Percentiles rank a stretch among this genome's conserved stretches.
Evolutionary conservation across 495 filamentous ascomycete species (phyloP).

Genomic region (Hypoxylon lenormandii): DNA sequence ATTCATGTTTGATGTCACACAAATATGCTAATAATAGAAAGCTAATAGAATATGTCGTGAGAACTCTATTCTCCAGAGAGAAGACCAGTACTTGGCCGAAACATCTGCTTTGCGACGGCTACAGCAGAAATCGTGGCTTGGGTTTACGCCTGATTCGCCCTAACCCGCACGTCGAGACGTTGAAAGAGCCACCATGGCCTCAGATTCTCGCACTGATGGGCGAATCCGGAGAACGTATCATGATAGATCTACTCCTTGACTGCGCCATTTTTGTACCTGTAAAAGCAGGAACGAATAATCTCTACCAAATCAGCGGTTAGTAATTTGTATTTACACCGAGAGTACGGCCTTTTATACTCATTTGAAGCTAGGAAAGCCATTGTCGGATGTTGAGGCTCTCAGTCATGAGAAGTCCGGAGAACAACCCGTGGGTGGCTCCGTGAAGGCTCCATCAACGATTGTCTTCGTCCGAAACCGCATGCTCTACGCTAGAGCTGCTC

Average conservation of each 20-base stretch:
- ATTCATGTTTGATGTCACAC: neutral
- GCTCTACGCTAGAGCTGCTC: slow-evolving; percentile 79
- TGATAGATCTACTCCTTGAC: slow-evolving; percentile 81
- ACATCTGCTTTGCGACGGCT: slow-evolving; percentile 85
- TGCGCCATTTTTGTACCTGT: slow-evolving; percentile 81
- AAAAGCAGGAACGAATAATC: slow-evolving; percentile 68
- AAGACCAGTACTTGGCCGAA: slow-evolving; percentile 65
- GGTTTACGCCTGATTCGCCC: slow-evolving; percentile 68
- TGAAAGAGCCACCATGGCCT: slow-evolving; percentile 80
- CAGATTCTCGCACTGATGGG: slow-evolving; percentile 77
- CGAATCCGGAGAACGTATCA: slow-evolving; percentile 79
- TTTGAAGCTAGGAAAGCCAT: slow-evolving; percentile 42
- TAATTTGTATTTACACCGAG: slow-evolving; percentile 6
- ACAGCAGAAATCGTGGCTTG: slow-evolving; percentile 58
- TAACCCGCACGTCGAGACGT: slow-evolving; percentile 74
- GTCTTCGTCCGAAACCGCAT: slow-evolving; percentile 84
- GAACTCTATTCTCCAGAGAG: slow-evolving; percentile 74
- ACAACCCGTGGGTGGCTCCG: slow-evolving; percentile 8
- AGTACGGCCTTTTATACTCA: slow-evolving; percentile 12
- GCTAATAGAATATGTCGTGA: slow-evolving; percentile 87
- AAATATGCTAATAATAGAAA: slow-evolving; percentile 56
- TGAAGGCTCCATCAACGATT: slow-evolving; percentile 69
- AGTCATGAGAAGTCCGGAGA: slow-evolving; percentile 28
- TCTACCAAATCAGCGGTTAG: slow-evolving; percentile 83
- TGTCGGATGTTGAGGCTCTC: slow-evolving; percentile 53